phyloP scores from a whole-genome alignment of 345 rosid species.

The Melaleuca quinquenervia region DNA sequence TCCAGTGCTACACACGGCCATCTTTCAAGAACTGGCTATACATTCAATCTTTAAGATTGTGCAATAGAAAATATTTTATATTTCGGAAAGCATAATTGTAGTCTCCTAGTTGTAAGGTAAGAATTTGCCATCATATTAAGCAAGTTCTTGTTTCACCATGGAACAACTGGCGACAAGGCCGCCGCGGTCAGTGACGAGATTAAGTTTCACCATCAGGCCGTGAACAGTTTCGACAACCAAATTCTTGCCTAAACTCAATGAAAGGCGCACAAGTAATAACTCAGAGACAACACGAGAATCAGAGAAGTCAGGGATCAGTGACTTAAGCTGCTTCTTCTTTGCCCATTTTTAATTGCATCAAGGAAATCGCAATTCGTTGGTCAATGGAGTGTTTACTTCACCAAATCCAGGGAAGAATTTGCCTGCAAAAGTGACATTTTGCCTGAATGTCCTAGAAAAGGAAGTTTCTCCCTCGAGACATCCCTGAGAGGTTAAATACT shows the following conservation, averaged over 20 bases:
- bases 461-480: neutral
- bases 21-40: neutral
- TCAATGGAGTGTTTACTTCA: neutral
- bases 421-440: neutral
- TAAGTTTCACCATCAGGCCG: neutral
- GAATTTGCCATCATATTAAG: neutral
- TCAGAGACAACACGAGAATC: neutral
- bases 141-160: neutral
- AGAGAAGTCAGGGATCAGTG: neutral
- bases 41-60: neutral
- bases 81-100: neutral
- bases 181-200: neutral
- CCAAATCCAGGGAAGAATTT: neutral
- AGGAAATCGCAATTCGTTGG: neutral
- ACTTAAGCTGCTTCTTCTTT: neutral
- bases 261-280: neutral
- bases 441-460: neutral
- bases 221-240: neutral
- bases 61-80: neutral
- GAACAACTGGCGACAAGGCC: neutral
- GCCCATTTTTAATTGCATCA: neutral
- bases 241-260: neutral
- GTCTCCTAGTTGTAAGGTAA: neutral
- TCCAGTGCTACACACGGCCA: neutral
- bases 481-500: neutral